These are phyloP conservation scores for Meira miltonrushii DNA, from an alignment of 1,284 basidiomycete genomes.

Conservation along the genomic window DNA sequence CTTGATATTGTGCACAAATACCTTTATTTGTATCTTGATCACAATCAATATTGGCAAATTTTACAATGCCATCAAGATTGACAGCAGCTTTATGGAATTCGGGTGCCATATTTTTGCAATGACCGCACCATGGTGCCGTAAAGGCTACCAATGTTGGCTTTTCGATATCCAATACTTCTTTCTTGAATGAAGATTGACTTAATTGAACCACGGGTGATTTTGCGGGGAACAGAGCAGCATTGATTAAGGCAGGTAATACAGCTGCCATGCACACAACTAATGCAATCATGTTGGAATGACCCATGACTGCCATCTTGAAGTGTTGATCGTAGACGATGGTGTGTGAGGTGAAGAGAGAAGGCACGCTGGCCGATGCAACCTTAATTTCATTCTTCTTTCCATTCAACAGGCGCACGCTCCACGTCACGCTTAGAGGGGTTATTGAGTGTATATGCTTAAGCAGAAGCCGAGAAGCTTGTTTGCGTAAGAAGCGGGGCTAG, in stretches of 20 bases:
- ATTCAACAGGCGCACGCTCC: too few species aligned
- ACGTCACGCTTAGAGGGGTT: too few species aligned
- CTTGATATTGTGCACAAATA: slow-evolving; percentile 74
- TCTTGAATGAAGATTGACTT: slow-evolving; percentile 31
- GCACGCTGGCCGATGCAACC: too few species aligned
- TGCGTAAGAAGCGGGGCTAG: too few species aligned
- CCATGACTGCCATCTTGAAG: too few species aligned
- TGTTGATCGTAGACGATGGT: too few species aligned
- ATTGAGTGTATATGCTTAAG: too few species aligned
- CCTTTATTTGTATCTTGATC: slow-evolving; percentile 76
- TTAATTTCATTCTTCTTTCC: too few species aligned
- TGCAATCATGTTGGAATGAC: too few species aligned
- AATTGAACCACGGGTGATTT: slow-evolving; percentile 38
- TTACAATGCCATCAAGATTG: slow-evolving; percentile 73
- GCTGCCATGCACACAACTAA: too few species aligned
- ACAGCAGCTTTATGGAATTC: slow-evolving; percentile 77
- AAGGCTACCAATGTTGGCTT: slow-evolving; percentile 54
- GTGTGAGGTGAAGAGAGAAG: too few species aligned
- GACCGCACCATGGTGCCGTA: slow-evolving; percentile 56
- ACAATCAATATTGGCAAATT: slow-evolving; percentile 84
- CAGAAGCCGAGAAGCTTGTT: too few species aligned
- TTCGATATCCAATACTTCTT: slow-evolving; percentile 47
- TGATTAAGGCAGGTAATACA: slow-evolving; percentile 1
- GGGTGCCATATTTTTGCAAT: slow-evolving; percentile 80
- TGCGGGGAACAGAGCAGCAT: slow-evolving; percentile 39